Percentiles rank a stretch among this genome's conserved stretches.
Conservation (phyloP, 1,284 basidiomycete species). For the Trichosporon sp. region DNA sequence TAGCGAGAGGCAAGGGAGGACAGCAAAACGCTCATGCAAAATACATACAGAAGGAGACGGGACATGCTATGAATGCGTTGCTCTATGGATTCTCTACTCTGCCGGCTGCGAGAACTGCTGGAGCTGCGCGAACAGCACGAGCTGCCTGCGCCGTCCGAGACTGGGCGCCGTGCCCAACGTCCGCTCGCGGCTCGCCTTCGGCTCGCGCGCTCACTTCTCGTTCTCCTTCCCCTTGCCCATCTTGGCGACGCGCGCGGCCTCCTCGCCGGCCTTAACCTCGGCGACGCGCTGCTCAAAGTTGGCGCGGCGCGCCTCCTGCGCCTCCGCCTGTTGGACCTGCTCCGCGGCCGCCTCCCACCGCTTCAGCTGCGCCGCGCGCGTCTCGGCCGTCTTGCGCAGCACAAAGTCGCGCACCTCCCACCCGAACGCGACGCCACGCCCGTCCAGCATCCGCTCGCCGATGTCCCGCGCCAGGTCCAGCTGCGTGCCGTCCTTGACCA, state of each 20-base stretch:
- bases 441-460: neutral
- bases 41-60: neutral
- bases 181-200: too few species aligned
- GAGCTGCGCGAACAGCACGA: too few species aligned
- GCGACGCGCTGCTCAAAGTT: neutral
- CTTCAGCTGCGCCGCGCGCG: neutral
- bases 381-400: neutral
- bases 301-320: neutral
- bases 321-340: neutral
- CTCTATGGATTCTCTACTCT: neutral
- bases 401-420: neutral
- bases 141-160: too few species aligned
- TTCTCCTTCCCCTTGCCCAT: neutral
- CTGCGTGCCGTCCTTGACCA: constrained; percentile 38
- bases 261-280: neutral
- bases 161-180: too few species aligned
- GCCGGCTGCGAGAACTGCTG: too few species aligned
- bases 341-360: neutral
- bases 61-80: neutral
- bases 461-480: neutral
- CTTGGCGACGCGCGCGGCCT: neutral
- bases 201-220: neutral
- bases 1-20: too few species aligned
- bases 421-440: neutral
- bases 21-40: too few species aligned